Percentiles rank a stretch among this genome's conserved stretches.
Evolutionary conservation across 139 green algal species (phyloP).

Genomic region (Tetratostichococcus sp.): DNA sequence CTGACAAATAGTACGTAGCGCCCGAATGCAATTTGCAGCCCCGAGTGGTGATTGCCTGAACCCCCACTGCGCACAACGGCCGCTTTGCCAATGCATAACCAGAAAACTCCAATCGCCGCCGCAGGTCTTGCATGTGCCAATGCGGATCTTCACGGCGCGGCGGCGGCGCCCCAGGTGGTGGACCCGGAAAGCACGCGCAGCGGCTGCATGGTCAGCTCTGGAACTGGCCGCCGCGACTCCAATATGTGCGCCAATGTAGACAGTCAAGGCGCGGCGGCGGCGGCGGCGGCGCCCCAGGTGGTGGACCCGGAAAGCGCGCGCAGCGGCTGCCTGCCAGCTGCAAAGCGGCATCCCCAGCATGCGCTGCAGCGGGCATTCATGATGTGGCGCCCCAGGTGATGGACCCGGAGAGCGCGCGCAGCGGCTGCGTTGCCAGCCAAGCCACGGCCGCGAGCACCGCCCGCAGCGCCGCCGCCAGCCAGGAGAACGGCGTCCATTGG

Average conservation of each 20-base stretch:
- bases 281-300: neutral
- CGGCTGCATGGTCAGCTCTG: neutral
- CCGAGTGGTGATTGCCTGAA: no score
- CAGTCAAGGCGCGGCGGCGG: no score
- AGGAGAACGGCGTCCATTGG: neutral
- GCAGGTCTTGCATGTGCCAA: no score
- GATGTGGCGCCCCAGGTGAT: neutral
- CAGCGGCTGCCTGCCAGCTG: no score
- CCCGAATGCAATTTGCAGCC: no score
- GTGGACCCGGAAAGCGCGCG: neutral
- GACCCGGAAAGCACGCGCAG: neutral
- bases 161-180: neutral
- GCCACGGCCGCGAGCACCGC: neutral
- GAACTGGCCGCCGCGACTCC: no score
- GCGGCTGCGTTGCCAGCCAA: neutral
- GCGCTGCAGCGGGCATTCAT: neutral
- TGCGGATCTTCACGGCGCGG: no score
- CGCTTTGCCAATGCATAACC: no score
- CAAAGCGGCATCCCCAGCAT: no score
- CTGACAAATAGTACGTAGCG: no score
- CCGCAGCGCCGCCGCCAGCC: neutral
- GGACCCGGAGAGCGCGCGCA: neutral
- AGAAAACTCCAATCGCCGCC: no score
- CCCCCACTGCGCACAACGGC: no score
- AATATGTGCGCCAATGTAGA: neutral